A percentile compares a stretch with the other conserved stretches of the same genome.
Evolutionary conservation across 2,329 filamentous ascomycete genomes (phyloP).

Genomic region (Monilinia polystroma): DNA sequence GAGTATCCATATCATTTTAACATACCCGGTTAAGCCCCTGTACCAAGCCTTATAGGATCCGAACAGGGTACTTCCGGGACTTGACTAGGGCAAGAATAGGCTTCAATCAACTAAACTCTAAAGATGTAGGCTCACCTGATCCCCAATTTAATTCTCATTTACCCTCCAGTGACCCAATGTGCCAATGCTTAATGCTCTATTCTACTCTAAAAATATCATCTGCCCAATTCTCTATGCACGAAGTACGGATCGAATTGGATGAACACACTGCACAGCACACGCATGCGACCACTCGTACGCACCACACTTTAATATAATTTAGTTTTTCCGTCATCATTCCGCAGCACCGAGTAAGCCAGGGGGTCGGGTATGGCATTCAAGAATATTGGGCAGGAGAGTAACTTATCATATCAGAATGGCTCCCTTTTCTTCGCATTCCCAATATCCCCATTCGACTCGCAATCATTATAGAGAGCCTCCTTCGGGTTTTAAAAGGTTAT

Average conservation of each 20-base stretch:
- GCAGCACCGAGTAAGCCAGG: background rate
- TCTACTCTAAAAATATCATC: background rate
- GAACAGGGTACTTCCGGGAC: background rate
- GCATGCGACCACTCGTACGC: background rate
- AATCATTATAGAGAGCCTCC: slow-evolving; percentile 36
- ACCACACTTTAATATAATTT: slow-evolving; percentile 1
- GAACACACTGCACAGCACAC: background rate
- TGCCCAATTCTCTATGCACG: background rate
- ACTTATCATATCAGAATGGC: slow-evolving; percentile 28
- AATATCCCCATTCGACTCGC: slow-evolving; percentile 30
- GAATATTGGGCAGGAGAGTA: background rate
- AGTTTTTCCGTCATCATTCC: slow-evolving; percentile 7
- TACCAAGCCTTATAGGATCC: slow-evolving; percentile 5
- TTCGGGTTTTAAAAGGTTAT: slow-evolving; percentile 33
- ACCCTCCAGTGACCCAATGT: background rate
- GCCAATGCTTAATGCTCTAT: background rate
- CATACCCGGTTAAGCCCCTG: slow-evolving; percentile 1
- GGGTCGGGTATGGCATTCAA: slow-evolving; percentile 10
- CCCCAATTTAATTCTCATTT: background rate
- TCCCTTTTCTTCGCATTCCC: slow-evolving; percentile 29
- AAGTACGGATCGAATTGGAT: background rate
- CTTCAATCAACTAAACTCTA: background rate
- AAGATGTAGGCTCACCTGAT: background rate
- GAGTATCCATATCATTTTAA: too few relatives aligned
- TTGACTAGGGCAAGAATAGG: background rate